Evolutionary conservation across 495 filamentous ascomycete genomes (phyloP), one percentile per base, ranked within the genome.

Genomic region (Tuber brumale): DNA sequence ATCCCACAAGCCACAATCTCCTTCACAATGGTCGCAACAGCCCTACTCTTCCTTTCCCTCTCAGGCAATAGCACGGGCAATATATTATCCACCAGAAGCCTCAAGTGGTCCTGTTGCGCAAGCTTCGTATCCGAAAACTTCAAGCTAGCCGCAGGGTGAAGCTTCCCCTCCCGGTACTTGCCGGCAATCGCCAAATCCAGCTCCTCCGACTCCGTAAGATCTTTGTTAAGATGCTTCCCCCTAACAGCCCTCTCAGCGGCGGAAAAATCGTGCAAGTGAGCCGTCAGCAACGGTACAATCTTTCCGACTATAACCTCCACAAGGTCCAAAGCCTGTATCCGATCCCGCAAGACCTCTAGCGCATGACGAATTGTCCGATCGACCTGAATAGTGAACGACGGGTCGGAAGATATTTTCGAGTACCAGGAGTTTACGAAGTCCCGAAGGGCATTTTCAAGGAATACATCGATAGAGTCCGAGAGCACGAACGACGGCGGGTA

Each of bases 151-250:
- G 95, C 96, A 35, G 93, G 89, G 83, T 99, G 96, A 75, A 99
- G 85, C 76, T 92, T 92, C 46, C 95, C 95, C 82, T 95, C 91
- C 69, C 88, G 90, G 84, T 95, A 99, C 85, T 97, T 98, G 39
- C 87, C 91, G 70, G 95, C 95, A 83, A 98, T 97, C 1, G 95
- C 95, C 77, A 96, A 86, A 84, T 97, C 92, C 76, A 99, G 86
- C 86, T 98, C 96, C 79, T 97, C 94, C 3, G 94, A 97, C 84
- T 99, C 96, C 16, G 96, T 99, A 44, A 99, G 90, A 83, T 91
- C 93, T 48, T 92, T 90, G 77, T 92, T 94, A 76, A 99, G 85
- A 83, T 96, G 91, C 79, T 91, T 91, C 39, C 96, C 96, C 76
- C 95, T 89, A 9, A 99, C 91, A 31, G 89, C 88, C 70, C 92